Base-by-base conservation (phyloP, 108 stramenopile genomes). In the Discostella stelligeroides region DNA sequence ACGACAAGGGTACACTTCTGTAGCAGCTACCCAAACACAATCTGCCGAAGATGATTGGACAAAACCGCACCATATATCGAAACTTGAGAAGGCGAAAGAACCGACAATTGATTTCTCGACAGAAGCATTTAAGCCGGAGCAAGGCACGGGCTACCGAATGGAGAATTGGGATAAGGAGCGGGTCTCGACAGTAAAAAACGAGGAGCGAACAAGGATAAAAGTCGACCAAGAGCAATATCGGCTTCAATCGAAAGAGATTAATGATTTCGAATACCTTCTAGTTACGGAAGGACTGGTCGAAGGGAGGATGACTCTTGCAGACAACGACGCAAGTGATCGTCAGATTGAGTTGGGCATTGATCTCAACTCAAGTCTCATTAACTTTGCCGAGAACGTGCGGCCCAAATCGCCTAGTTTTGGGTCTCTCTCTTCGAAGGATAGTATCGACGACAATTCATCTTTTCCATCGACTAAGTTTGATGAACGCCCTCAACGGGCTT, bases 191-290 rank as follows among this genome's bases (percentile, higher is more conserved):
- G 34, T 6, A 34, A n/a, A n/a, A n/a, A n/a, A n/a, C n/a, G 34
- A 34, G 34, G 6, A 34, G 34, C 34, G 34, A 34, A 6, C 34
- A n/a, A n/a, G n/a, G n/a, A n/a, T n/a, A n/a, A n/a, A n/a, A n/a
- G n/a, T n/a, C n/a, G n/a, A n/a, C n/a, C n/a, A n/a, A n/a, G n/a
- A n/a, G n/a, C 34, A 45, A 45, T 13, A 45, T 9, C n/a, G 43
- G n/a, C 9, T n/a, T 4, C 43, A 45, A 17, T 45, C 13, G 43
- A 30, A 55, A 17, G 10, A 14, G 18, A 27, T 18, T 34, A 13
- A 45, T 45, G 54, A 55, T 2, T 55, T 55, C 3, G 54, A 55
- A 55, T 6, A 55, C 54, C 20, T 55, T 14, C 54, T 55, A 18
- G 12, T 2, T 11, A 21, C 29, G 2, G 54, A 55, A 55, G 54